A percentile compares a stretch with the other conserved stretches of the same genome.
These are phyloP conservation scores for Lentinula novae-zelandiae DNA, from an alignment of 1,284 basidiomycete species.

Conservation along the genomic window DNA sequence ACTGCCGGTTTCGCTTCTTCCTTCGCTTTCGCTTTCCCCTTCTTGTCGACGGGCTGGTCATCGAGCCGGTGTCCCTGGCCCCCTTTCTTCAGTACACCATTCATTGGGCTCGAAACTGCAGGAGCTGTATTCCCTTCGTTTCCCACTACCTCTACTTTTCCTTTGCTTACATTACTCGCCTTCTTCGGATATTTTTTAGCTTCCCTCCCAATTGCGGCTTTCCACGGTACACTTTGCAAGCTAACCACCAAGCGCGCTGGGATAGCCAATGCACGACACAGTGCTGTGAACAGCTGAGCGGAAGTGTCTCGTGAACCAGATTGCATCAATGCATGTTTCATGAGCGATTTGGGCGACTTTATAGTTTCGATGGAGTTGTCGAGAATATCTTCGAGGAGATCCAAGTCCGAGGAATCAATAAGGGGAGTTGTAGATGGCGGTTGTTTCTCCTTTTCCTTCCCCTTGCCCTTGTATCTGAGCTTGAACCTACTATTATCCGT, in stretches of 20 bases:
- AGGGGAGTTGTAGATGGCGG: slow-evolving; percentile 15
- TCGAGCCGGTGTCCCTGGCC: slow-evolving; percentile 39
- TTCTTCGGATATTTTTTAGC: slow-evolving; percentile 39
- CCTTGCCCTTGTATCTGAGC: neutral
- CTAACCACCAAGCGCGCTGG: slow-evolving; percentile 89
- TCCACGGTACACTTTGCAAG: slow-evolving; percentile 89
- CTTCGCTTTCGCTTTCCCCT: slow-evolving; percentile 49
- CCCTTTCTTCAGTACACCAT: slow-evolving; percentile 18
- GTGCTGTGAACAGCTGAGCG: slow-evolving; percentile 88
- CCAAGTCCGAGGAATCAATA: slow-evolving; percentile 22
- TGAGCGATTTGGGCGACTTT: slow-evolving; percentile 76
- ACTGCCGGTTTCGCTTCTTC: slow-evolving; percentile 49
- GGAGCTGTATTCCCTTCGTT: neutral
- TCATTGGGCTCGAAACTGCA: neutral
- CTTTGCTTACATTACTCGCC: slow-evolving; percentile 31
- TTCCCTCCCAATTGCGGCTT: slow-evolving; percentile 53
- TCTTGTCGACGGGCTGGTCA: slow-evolving; percentile 32
- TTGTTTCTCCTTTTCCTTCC: slow-evolving; percentile 5
- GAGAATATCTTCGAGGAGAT: slow-evolving; percentile 41
- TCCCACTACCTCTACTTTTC: slow-evolving; percentile 29
- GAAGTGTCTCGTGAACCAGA: slow-evolving; percentile 85
- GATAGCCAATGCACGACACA: slow-evolving; percentile 85
- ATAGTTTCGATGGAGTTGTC: slow-evolving; percentile 67
- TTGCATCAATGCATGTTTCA: slow-evolving; percentile 83
- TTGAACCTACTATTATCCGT: neutral